These are phyloP conservation scores for Aphanomyces euteiches DNA, from an alignment of 352 stramenopile genomes.

Conservation along the genomic window DNA sequence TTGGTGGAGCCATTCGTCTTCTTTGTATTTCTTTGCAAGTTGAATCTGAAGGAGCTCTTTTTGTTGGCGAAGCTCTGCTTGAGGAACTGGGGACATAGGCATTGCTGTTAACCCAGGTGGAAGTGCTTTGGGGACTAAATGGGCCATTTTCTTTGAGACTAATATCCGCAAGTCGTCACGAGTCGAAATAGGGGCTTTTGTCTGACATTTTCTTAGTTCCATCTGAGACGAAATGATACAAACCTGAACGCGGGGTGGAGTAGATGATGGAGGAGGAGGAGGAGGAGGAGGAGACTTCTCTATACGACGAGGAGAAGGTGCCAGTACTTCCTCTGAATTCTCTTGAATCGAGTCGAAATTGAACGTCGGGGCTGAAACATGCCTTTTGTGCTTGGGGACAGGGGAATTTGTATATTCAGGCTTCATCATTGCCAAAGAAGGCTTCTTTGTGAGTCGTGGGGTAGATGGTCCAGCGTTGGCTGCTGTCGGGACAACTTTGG, in stretches of 20 bases:
- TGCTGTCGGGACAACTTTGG: no score
- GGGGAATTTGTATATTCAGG: slow-evolving; percentile 62
- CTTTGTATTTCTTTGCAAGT: neutral
- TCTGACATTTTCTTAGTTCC: no score
- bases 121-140: slow-evolving; percentile 18
- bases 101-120: neutral
- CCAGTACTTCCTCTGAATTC: slow-evolving; percentile 16
- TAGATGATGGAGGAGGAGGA: no score
- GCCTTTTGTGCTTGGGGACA: slow-evolving; percentile 40
- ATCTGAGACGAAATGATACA: no score
- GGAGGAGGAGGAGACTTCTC: no score
- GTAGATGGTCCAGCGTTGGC: neutral
- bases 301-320: neutral
- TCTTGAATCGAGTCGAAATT: no score
- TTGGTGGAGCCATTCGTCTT: neutral
- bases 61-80: slow-evolving; percentile 10
- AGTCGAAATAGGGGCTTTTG: neutral
- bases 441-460: slow-evolving; percentile 24
- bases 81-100: slow-evolving; percentile 6
- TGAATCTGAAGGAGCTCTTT: slow-evolving; percentile 14
- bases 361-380: no score
- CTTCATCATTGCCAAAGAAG: slow-evolving; percentile 38
- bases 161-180: slow-evolving; percentile 67
- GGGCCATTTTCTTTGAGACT: slow-evolving; percentile 76
- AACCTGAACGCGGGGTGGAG: no score